Evolutionary conservation across 768 basidiomycete genomes (phyloP), one percentile per base, ranked within the genome.

Genomic region (Calocera cornea): DNA sequence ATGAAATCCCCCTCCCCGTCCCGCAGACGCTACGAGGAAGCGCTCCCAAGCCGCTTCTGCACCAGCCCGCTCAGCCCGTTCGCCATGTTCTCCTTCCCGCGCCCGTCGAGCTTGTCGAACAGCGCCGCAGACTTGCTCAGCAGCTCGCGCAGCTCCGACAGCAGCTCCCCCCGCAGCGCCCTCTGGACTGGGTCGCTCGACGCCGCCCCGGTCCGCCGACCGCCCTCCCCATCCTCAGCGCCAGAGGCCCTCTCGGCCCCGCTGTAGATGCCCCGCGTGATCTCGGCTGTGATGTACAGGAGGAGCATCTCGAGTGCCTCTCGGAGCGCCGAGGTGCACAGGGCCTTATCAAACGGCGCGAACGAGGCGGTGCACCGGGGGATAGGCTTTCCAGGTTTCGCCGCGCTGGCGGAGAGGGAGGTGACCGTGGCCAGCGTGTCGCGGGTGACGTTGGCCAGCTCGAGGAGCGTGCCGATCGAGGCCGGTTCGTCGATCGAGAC

Each of bases 401-500:
- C 85, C 72, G 88, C 85, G 10, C 82, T 81, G 0, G 83, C 79
- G 0, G 87, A 87, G 27, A 83, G 81, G 67, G 82, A 82, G 41
- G 85, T 82, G 34, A 92, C 83, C 66, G 86, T 83, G 8, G 85
- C 82, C 41, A 93, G 79, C 19, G 89, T 80, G 70, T 93, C 92
- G 38, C 90, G 79, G 0, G 87, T 86, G 68, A 85, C 86, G 67
- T 88, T 90, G 1, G 86, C 89, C 2, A 94, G 78, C 76, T 95
- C 92, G n/a, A 93, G 81, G 7, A 95, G 77, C 0, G 93, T 94
- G 19, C 93, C 92, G 65, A 93, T 77, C 0, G 92, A 93, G 0
- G 92, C 85, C 7, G 89, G 86, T 71, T 94, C 92, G 16, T 86
- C 85, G 0, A 88, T 80, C 1, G 92, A 87, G 2, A 92, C 87